Base-by-base conservation (phyloP, 495 filamentous ascomycete genomes). In the Symbiotaphrina buchneri region DNA sequence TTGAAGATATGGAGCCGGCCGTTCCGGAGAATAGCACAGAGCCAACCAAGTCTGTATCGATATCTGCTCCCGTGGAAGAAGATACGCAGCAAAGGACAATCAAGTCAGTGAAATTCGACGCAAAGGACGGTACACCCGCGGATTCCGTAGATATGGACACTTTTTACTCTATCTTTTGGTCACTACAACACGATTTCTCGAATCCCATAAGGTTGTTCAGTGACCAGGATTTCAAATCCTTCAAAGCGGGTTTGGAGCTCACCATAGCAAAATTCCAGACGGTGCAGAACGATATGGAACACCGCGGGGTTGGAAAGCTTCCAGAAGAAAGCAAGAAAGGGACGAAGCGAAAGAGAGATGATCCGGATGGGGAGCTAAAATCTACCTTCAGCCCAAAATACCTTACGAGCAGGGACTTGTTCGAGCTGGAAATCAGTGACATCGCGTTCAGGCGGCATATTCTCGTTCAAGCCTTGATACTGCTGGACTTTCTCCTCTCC, bases 381-480 rank as follows among this genome's bases (percentile, higher is more conserved):
- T 76, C 70, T 45, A 74, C 63, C 15, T 92, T 90, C 56, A 95
- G 95, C 42, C 83, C 87, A 6, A 95, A 94, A 45, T 99, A 95
- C 49, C 60, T 99, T 7, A 99, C 87, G 13, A 90, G 80, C 39
- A 63, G 76, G 30, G 90, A 95, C 46, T 60, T 99, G 3, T 99
- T 99, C 52, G 79, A 87, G 39, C 66, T 95, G 27, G 87, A 99
- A 62, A 68, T 95, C 42, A 80, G 79, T 47, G 87, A 99, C 46
- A 67, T 90, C 23, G 79, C 90, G 10, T 95, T 99, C 42, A 64
- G 87, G 33, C 61, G 87, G 32, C 82, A 99, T 50, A 77, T 95
- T 28, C 60, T 94, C 28, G 82, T 99, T 5, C 87, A 99, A 49
- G 78, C 78, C 4, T 68, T 94, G 28, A 94, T 99, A 32, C 58